Evolutionary conservation across 1,139 yeast genomes (phyloP).

Genomic region (Pneumocystis oryctolagi): DNA sequence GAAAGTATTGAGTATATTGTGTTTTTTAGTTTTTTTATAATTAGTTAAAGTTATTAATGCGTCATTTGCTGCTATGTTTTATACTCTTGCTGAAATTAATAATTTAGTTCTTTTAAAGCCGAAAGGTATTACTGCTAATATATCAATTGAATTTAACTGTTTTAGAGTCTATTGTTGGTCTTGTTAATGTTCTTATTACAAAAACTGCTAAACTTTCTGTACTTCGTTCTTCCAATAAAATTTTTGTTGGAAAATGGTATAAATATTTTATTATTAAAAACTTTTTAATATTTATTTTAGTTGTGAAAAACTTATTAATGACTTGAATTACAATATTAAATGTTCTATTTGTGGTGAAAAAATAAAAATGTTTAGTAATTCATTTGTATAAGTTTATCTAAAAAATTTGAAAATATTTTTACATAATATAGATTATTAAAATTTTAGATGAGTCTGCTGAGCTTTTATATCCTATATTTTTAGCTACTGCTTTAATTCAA

Average conservation of each 20-base stretch:
- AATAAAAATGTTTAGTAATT: not conserved
- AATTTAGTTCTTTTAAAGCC: not conserved
- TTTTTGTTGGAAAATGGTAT: not conserved
- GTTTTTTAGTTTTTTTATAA: not conserved
- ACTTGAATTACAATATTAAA: not conserved
- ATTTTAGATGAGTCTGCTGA: not conserved
- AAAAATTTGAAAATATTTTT: not conserved
- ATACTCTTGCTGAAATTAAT: not conserved
- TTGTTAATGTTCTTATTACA: not conserved
- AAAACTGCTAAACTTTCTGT: not conserved
- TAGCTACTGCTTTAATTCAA: not conserved
- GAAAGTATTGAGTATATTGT: not conserved
- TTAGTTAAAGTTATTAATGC: not conserved
- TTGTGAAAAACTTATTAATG: not conserved
- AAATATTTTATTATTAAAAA: not conserved
- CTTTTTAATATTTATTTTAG: not conserved
- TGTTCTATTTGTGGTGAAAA: not conserved
- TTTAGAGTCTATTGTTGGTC: not conserved
- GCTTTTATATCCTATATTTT: not conserved
- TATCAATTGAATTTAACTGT: not conserved
- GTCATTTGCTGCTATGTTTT: not conserved
- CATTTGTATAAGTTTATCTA: not conserved
- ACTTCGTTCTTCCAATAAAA: not conserved
- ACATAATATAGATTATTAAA: not conserved
- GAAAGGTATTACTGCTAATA: not conserved